phyloP scores from a whole-genome alignment of 2,329 filamentous ascomycete genomes.

The Ambrosiella cleistominuta region DNA sequence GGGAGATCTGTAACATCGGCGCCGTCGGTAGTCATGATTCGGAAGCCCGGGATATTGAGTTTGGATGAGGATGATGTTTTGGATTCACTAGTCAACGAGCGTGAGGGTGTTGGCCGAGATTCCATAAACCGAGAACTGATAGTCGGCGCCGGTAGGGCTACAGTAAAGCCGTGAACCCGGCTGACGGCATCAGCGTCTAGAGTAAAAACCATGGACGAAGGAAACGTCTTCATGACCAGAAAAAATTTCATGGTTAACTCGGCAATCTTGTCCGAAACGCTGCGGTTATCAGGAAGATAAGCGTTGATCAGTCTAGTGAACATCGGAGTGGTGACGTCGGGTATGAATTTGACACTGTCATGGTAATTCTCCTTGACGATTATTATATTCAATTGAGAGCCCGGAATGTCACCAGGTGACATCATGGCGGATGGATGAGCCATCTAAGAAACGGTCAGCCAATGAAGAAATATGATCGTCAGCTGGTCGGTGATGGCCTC shows the following conservation, averaged over 20 bases:
- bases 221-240: not conserved
- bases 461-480: too few relatives aligned
- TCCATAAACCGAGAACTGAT: too few relatives aligned
- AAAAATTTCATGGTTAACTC: slow-evolving; percentile 40
- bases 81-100: not conserved
- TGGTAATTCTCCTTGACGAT: slow-evolving; percentile 37
- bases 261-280: slow-evolving; percentile 41
- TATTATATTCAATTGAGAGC: slow-evolving; percentile 15
- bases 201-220: slow-evolving; percentile 37
- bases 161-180: not conserved
- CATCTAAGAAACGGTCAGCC: too few relatives aligned
- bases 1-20: slow-evolving; percentile 44
- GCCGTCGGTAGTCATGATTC: slow-evolving; percentile 47
- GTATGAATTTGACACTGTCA: slow-evolving; percentile 46
- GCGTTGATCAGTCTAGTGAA: slow-evolving; percentile 41
- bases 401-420: too few relatives aligned
- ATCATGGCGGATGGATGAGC: too few relatives aligned
- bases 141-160: too few relatives aligned
- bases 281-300: slow-evolving; percentile 35
- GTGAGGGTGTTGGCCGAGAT: not conserved
- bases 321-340: slow-evolving; percentile 45
- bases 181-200: slow-evolving; percentile 24
- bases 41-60: slow-evolving; percentile 40
- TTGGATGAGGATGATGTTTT: not conserved
- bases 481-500: too few relatives aligned